Conservation (phyloP, 805 yeast species). For the Tetrapisispora taiwanensis region DNA sequence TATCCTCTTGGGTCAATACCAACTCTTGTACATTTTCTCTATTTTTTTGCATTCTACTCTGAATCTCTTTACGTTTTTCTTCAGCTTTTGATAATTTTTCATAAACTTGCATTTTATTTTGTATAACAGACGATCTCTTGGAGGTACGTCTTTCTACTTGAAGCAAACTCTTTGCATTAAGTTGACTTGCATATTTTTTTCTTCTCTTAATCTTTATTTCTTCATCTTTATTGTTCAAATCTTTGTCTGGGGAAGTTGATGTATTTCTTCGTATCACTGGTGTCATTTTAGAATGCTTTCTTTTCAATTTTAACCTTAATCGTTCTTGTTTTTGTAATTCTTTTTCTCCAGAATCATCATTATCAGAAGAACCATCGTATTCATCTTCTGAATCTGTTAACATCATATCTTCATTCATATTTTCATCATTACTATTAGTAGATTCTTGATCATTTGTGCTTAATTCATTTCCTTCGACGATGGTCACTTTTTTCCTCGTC, state of each 20-base stretch:
- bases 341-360: slow-evolving; percentile 61
- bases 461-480: background rate
- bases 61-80: slow-evolving; percentile 38
- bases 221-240: slow-evolving; percentile 9
- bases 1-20: slow-evolving; percentile 34
- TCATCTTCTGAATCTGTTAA: slow-evolving; percentile 26
- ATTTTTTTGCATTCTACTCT: slow-evolving; percentile 37
- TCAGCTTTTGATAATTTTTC: slow-evolving; percentile 63
- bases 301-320: slow-evolving; percentile 18
- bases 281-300: slow-evolving; percentile 19
- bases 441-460: background rate
- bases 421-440: background rate
- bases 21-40: slow-evolving; percentile 35
- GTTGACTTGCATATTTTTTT: slow-evolving; percentile 23
- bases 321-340: slow-evolving; percentile 40
- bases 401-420: slow-evolving; percentile 23
- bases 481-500: background rate
- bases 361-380: slow-evolving; percentile 44
- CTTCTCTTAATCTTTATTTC: slow-evolving; percentile 11
- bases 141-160: slow-evolving; percentile 55
- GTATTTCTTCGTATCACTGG: slow-evolving; percentile 25
- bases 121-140: slow-evolving; percentile 65
- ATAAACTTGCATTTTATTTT: slow-evolving; percentile 66
- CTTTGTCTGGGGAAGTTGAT: background rate
- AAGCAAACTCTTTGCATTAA: slow-evolving; percentile 44